Evolutionary conservation across 495 filamentous ascomycete genomes (phyloP).

Genomic region (Melanomma pulvis-pyrius): DNA sequence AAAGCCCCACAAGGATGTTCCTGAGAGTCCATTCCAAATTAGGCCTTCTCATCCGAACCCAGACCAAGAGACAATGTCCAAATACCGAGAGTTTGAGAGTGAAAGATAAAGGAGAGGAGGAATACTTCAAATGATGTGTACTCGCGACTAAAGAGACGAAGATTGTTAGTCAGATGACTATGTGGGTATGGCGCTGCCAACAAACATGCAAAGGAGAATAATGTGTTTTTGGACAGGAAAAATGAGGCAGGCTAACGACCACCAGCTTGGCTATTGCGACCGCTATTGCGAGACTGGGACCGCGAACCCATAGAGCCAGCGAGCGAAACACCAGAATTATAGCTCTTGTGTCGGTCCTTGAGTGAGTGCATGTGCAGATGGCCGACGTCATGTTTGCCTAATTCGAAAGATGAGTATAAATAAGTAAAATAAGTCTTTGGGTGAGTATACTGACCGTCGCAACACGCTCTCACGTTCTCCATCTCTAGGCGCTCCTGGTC

Average conservation of each 20-base stretch:
- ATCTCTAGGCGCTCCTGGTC: constrained; percentile 63
- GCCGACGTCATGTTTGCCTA: constrained; percentile 77
- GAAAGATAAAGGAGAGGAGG: constrained; percentile 30
- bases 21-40: background rate
- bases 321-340: constrained; percentile 23
- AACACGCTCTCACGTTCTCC: constrained; percentile 96
- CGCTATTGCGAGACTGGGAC: constrained; percentile 27
- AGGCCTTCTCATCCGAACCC: constrained; percentile 12
- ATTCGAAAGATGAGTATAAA: constrained; percentile 8
- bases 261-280: constrained; percentile 12
- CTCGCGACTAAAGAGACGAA: constrained; percentile 18
- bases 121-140: constrained; percentile 6
- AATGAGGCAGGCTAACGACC: constrained; percentile 14
- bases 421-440: constrained; percentile 1
- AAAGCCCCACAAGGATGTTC: background rate
- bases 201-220: constrained; percentile 15
- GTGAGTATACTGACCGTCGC: constrained; percentile 72
- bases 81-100: constrained; percentile 14
- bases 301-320: constrained; percentile 24
- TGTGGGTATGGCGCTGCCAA: constrained; percentile 21
- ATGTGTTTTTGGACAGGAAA: constrained; percentile 17
- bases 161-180: constrained; percentile 31
- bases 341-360: constrained; percentile 25
- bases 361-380: constrained; percentile 46
- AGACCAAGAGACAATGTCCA: constrained; percentile 17